Evolutionary conservation across 1,284 basidiomycete species (phyloP).

Genomic region (Neonothopanus nambi): DNA sequence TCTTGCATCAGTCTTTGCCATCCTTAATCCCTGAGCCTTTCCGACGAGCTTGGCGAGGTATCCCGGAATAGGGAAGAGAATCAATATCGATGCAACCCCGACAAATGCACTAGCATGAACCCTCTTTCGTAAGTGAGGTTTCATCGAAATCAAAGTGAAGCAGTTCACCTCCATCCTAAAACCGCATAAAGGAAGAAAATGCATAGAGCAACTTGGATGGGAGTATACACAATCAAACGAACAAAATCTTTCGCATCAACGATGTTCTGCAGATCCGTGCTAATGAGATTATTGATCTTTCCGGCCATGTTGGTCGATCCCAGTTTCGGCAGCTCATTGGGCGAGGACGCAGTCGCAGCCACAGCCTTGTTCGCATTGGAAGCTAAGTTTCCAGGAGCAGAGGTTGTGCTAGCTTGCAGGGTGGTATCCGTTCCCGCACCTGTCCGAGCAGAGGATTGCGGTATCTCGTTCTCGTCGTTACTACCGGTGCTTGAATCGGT

Average conservation of each 20-base stretch:
- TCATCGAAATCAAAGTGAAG: no score
- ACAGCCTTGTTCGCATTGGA: no score
- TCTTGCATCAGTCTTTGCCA: conserved; percentile 36
- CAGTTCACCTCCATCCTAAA: conserved; percentile 36
- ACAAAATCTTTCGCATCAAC: conserved; percentile 41
- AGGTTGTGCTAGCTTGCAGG: no score
- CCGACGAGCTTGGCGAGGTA: conserved; percentile 32
- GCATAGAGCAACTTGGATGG: conserved; percentile 26
- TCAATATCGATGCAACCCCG: conserved; percentile 51
- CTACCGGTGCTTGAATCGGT: neutral
- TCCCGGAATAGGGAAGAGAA: conserved; percentile 50
- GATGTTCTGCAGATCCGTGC: conserved; percentile 45
- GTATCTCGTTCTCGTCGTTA: conserved; percentile 9
- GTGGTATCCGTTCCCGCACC: no score
- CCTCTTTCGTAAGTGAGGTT: neutral
- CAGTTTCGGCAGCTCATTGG: no score
- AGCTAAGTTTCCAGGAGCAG: no score
- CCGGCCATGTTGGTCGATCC: conserved; percentile 13
- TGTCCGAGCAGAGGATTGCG: neutral
- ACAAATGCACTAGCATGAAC: conserved; percentile 44
- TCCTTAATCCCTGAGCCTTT: conserved; percentile 27
- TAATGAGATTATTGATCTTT: conserved; percentile 18
- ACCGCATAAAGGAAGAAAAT: conserved; percentile 39
- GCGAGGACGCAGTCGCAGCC: no score
- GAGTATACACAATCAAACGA: conserved; percentile 24